Percentiles rank a stretch among this genome's conserved stretches.
phyloP scores from a whole-genome alignment of 345 rosid species.

The Citrus maxima region DNA sequence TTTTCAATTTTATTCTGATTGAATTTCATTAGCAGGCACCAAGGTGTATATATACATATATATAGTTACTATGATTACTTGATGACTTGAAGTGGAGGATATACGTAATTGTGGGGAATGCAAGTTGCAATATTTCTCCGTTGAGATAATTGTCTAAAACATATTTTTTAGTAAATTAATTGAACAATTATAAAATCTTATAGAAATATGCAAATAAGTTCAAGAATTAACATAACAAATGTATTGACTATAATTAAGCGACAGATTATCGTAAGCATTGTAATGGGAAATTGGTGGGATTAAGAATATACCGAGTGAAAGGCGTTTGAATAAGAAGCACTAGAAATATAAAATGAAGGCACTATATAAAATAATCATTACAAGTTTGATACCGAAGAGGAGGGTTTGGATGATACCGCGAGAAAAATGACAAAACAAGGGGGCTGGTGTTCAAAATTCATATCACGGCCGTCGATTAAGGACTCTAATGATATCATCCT shows the following conservation, averaged over 20 bases:
- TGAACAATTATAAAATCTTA: no score
- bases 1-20: neutral
- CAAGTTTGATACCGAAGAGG: conserved; percentile 31
- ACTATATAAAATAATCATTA: conserved; percentile 21
- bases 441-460: neutral
- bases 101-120: neutral
- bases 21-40: neutral
- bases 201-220: neutral
- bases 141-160: neutral
- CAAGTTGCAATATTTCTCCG: neutral
- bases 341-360: neutral
- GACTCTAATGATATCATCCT: conserved; percentile 30
- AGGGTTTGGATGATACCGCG: conserved; percentile 32
- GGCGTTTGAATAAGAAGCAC: neutral
- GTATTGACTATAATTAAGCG: neutral
- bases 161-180: no score
- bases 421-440: conserved; percentile 29
- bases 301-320: neutral
- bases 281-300: neutral
- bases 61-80: neutral
- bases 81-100: neutral
- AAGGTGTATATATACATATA: fast-evolving
- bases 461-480: conserved; percentile 23
- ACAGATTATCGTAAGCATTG: neutral
- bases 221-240: neutral